Evolutionary conservation across 305 asterid species (phyloP).

Genomic region (Fraxinus platypoda): DNA sequence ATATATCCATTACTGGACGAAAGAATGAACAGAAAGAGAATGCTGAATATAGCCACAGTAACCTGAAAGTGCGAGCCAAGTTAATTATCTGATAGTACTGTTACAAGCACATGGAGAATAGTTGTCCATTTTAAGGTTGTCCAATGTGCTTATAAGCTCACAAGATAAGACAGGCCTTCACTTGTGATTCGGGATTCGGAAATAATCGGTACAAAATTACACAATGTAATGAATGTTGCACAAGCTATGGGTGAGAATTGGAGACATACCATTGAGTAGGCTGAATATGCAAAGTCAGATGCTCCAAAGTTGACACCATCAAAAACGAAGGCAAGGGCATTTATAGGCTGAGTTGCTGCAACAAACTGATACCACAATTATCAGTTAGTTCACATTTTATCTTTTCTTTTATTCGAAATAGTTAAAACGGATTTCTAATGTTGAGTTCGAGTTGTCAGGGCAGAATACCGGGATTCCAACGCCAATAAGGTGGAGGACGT

Average conservation of each 20-base stretch:
- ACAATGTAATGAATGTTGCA: neutral
- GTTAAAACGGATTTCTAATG: neutral
- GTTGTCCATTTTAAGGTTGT: neutral
- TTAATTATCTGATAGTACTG: neutral
- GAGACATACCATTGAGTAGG: slow-evolving; percentile 70
- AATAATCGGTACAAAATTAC: neutral
- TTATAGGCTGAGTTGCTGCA: slow-evolving; percentile 75
- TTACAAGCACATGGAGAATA: neutral
- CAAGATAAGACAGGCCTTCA: neutral
- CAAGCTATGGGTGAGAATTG: neutral
- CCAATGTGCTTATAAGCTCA: neutral
- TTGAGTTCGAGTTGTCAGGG: neutral
- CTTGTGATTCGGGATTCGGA: neutral
- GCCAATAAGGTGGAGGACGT: slow-evolving; percentile 55
- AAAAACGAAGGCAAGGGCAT: slow-evolving; percentile 72
- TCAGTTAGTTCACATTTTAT: neutral
- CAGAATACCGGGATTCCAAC: slow-evolving; percentile 66
- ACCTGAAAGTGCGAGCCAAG: slow-evolving; percentile 38
- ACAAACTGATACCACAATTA: slow-evolving; percentile 47
- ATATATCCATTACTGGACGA: slow-evolving; percentile 51
- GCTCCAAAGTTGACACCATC: slow-evolving; percentile 86
- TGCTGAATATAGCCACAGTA: slow-evolving; percentile 61
- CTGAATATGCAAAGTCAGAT: slow-evolving; percentile 82
- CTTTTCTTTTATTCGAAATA: neutral
- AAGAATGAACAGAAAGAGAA: slow-evolving; percentile 49